Base-by-base conservation (phyloP, 768 basidiomycete genomes). In the Rossbeevera mucosa region DNA sequence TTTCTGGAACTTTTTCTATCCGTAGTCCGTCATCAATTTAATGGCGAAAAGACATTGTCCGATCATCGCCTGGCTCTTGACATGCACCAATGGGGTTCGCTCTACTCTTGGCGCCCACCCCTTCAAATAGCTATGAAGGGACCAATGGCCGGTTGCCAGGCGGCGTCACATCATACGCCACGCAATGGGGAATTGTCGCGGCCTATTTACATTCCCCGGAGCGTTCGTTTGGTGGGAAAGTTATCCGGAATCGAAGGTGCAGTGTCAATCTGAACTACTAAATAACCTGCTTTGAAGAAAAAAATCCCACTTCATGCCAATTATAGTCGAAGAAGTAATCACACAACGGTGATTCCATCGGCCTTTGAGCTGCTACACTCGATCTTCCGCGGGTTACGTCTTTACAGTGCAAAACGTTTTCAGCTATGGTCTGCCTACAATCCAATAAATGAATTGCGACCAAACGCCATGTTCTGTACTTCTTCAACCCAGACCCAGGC, bases 1-100 rank as follows among this genome's bases (percentile, higher is more conserved):
- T 44, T n/a, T 46, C 22, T 36, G 13, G 22, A 6, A n/a, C 6
- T 48, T 26, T 26, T 13, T 3, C 42, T 16, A 11, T 28, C 44
- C 14, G 13, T 20, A 13, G n/a, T 36, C n/a, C 9, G 33, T n/a
- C 13, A 13, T 16, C 26, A 42, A 11, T 20, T 31, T 16, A 14
- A 14, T 30, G 8, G 33, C 44, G 7, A 7, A 48, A 46, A 47
- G 21, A 47, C n/a, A 9, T 4, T 25, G 26, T 26, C 28, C 54
- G 40, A 57, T 57, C 47, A 60, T 25, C 25, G 26, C 47, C 16
- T 47, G 40, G 41, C 21, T 57, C 38, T 25, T 29, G 25, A 29
- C 48, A 38, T 49, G 33, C 25, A n/a, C 44, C 48, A 51, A 52
- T 14, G 54, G 50, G 29, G 22, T 43, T 33, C n/a, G 25, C 26